phyloP scores from a whole-genome alignment of 768 basidiomycete genomes.

The Epithele typhae region DNA sequence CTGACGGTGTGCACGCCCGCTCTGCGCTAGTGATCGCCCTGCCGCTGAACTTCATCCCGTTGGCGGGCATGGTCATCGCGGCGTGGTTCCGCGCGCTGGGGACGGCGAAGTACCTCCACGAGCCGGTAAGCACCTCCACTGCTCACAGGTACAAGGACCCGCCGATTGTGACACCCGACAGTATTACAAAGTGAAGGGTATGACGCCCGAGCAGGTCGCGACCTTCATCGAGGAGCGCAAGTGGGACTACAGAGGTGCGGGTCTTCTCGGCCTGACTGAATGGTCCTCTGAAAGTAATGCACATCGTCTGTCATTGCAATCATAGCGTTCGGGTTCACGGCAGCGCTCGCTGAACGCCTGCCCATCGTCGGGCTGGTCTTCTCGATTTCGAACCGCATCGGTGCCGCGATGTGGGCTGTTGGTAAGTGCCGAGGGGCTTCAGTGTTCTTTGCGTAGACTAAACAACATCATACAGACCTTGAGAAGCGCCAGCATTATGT shows the following conservation, averaged over 20 bases:
- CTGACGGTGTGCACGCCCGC: background rate
- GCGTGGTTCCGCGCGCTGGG: constrained; percentile 66
- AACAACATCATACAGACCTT: constrained; percentile 38
- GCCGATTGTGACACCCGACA: constrained; percentile 25
- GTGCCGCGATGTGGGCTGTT: constrained; percentile 93
- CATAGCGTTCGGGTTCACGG: constrained; percentile 79
- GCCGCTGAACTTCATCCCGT: constrained; percentile 57
- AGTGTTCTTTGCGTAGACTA: too few species aligned
- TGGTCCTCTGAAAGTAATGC: background rate
- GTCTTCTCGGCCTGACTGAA: background rate
- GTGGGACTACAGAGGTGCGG: constrained; percentile 78
- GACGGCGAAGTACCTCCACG: constrained; percentile 66
- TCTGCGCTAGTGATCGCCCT: constrained; percentile 46
- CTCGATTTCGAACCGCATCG: constrained; percentile 81
- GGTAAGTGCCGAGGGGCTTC: constrained; percentile 36
- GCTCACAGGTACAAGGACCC: too few species aligned
- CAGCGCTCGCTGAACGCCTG: constrained; percentile 75
- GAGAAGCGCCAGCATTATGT: constrained; percentile 55
- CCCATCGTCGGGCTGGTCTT: constrained; percentile 82
- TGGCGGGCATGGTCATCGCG: constrained; percentile 56
- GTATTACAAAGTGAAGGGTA: constrained; percentile 84
- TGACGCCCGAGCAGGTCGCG: constrained; percentile 64
- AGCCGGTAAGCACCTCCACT: constrained; percentile 41
- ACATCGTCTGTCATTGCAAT: background rate
- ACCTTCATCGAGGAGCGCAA: constrained; percentile 86